phyloP scores from a whole-genome alignment of 306 rosid genomes.

The Dryas drummondii region DNA sequence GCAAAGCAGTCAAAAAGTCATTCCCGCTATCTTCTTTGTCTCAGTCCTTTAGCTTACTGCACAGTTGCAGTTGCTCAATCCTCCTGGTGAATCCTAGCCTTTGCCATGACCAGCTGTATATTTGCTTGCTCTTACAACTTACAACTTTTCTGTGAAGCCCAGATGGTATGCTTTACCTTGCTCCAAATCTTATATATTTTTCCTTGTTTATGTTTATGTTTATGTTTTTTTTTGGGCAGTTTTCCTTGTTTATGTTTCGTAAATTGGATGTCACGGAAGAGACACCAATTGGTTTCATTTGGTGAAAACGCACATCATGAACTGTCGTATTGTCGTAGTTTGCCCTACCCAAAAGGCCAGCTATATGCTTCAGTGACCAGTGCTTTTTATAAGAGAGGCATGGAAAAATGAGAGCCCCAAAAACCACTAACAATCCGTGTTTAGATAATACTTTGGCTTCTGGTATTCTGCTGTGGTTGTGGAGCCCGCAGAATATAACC shows the following conservation, averaged over 20 bases:
- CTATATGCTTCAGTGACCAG: not conserved
- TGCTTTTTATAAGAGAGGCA: not conserved
- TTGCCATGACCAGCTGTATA: not conserved
- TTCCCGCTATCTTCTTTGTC: not conserved
- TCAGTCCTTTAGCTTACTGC: not conserved
- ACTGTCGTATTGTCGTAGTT: not conserved
- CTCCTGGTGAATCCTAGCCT: constrained; percentile 2
- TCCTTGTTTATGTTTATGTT: not conserved
- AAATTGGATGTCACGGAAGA: not conserved
- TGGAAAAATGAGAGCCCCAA: constrained; percentile 22
- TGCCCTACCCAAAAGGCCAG: not conserved
- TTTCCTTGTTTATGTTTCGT: not conserved
- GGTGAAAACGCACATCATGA: constrained; percentile 8
- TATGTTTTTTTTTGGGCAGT: too few relatives aligned
- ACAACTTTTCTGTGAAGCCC: not conserved
- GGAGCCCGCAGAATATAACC: constrained; percentile 30
- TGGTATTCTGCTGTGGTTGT: constrained; percentile 26
- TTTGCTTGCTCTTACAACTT: not conserved
- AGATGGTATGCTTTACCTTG: constrained; percentile 12
- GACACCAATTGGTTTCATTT: constrained; percentile 1
- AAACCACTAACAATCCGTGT: constrained; percentile 18
- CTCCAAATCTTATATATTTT: not conserved
- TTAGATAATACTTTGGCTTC: constrained; percentile 49
- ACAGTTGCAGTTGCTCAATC: not conserved
- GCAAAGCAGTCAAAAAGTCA: constrained; percentile 3